Evolutionary conservation across 2,329 filamentous ascomycete species (phyloP), one percentile per base, ranked within the genome.

Genomic region (Diplodia mutila): DNA sequence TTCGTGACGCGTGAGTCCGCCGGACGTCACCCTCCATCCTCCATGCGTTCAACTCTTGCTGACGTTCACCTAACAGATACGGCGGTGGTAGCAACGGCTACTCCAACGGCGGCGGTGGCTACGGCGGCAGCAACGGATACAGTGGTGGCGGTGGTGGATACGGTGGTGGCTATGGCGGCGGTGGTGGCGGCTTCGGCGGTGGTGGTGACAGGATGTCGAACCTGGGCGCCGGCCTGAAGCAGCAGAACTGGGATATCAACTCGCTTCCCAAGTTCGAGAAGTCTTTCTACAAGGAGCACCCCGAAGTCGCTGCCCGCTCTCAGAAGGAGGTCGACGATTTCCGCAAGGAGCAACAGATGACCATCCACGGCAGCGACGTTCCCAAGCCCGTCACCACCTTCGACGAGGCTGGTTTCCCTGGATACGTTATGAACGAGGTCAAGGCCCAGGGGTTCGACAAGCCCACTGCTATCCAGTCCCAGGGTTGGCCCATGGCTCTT

Each of bases 401-500:
- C 79, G 95, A 99, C 74, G 95, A 99, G 84, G 95, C 95, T 79
- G 93, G 93, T 52, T 99, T 99, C 84, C 95, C 95, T 52, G 88
- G 89, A 74, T 99, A 99, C 79, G 95, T 99, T 71, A 95, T 99
- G 87, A 94, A 92, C 76, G 95, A 99, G 80, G 95, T 99, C 78
- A 99, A 99, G 88, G 92, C 93, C 27, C 94, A 98, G 83, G 95
- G 95, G 53, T 99, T 99, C 82, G 88, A 91, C 70, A 91, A 90
- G 66, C 95, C 95, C 48, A 99, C 95, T 51, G 90, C 95, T 71
- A 98, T 99, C 80, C 95, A 99, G 83, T 96, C 94, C 21, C 95
- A 98, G 80, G 95, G 95, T 71, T 98, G 95, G 95, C 95, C 95
- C 70, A 98, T 98, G 95, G 94, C 95, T 77, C 89, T 99, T 63